Percentiles rank a stretch among this genome's conserved stretches.
These are phyloP conservation scores for Arabis alpina DNA, from an alignment of 345 rosid genomes.

Conservation along the genomic window DNA sequence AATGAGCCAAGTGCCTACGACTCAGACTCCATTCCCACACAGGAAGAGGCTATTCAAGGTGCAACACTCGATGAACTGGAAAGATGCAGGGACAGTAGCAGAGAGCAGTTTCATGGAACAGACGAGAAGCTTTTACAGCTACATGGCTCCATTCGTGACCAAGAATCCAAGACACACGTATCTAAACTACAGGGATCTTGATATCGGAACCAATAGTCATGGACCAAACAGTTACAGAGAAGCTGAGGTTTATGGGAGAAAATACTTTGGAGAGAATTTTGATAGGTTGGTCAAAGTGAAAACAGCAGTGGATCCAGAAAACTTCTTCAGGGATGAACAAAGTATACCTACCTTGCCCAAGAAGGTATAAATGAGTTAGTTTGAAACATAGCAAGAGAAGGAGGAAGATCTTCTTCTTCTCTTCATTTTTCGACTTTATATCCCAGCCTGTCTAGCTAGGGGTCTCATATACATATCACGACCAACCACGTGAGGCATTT, in stretches of 20 bases:
- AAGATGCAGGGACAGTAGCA: slow-evolving; percentile 33
- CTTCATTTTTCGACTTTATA: not conserved
- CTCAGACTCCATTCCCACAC: slow-evolving; percentile 60
- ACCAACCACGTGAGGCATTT: not conserved
- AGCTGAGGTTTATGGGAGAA: slow-evolving; percentile 53
- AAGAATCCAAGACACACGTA: slow-evolving; percentile 65
- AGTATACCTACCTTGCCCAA: slow-evolving; percentile 49
- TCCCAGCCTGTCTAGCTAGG: slow-evolving; percentile 2
- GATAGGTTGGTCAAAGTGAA: slow-evolving; percentile 55
- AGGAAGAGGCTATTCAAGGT: slow-evolving; percentile 59
- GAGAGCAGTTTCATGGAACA: slow-evolving; percentile 35
- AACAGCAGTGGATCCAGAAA: slow-evolving; percentile 51
- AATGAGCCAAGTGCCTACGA: slow-evolving; percentile 48
- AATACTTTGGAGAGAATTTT: slow-evolving; percentile 53
- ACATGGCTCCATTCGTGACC: slow-evolving; percentile 64
- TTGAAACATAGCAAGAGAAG: not conserved
- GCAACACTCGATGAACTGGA: slow-evolving; percentile 51
- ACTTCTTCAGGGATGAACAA: slow-evolving; percentile 57
- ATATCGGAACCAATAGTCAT: slow-evolving; percentile 43
- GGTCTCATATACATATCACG: not conserved
- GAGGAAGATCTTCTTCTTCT: not conserved
- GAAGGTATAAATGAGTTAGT: slow-evolving; percentile 20
- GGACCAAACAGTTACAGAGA: slow-evolving; percentile 43
- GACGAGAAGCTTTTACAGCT: slow-evolving; percentile 45
- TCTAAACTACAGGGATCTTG: slow-evolving; percentile 61